These are phyloP conservation scores for Oxytropis ochrocephala DNA, from an alignment of 306 rosid genomes.

Conservation along the genomic window DNA sequence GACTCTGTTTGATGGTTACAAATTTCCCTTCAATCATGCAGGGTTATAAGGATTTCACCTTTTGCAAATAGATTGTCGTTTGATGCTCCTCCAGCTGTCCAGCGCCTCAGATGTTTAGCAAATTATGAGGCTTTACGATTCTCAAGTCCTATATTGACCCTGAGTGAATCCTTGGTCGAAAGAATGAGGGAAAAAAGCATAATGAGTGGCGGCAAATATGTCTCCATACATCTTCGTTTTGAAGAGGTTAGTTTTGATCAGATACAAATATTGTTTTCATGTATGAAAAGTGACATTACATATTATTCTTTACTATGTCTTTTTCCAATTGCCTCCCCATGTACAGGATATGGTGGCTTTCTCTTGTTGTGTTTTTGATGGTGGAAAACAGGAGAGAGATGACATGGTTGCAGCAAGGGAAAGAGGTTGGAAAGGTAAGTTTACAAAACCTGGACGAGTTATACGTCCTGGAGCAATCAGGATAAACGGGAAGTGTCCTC, in stretches of 20 bases:
- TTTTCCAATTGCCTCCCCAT: conserved; percentile 11
- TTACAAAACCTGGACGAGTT: conserved; percentile 91
- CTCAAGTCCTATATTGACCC: conserved; percentile 52
- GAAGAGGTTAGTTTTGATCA: conserved; percentile 73
- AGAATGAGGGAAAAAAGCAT: conserved; percentile 66
- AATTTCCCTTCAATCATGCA: conserved; percentile 23
- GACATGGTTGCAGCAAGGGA: conserved; percentile 96
- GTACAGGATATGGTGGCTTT: conserved; percentile 98
- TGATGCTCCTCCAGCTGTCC: conserved; percentile 94
- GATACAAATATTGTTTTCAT: not conserved
- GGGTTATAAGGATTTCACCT: conserved; percentile 96
- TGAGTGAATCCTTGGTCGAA: conserved; percentile 73
- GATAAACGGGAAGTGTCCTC: conserved; percentile 92
- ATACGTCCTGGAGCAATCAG: conserved; percentile 97
- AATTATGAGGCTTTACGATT: conserved; percentile 84
- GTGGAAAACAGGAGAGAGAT: conserved; percentile 70
- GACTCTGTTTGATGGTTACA: not conserved
- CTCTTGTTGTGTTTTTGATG: conserved; percentile 93
- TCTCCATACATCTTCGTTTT: conserved; percentile 93
- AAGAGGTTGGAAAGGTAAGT: conserved; percentile 96
- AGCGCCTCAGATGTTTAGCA: conserved; percentile 88
- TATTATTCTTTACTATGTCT: conserved; percentile 16
- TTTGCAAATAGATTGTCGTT: conserved; percentile 92
- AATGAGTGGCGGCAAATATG: conserved; percentile 84
- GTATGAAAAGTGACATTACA: not conserved